A percentile compares a stretch with the other conserved stretches of the same genome.
Conservation (phyloP, 495 filamentous ascomycete genomes). For the Filosporella fistucella region DNA sequence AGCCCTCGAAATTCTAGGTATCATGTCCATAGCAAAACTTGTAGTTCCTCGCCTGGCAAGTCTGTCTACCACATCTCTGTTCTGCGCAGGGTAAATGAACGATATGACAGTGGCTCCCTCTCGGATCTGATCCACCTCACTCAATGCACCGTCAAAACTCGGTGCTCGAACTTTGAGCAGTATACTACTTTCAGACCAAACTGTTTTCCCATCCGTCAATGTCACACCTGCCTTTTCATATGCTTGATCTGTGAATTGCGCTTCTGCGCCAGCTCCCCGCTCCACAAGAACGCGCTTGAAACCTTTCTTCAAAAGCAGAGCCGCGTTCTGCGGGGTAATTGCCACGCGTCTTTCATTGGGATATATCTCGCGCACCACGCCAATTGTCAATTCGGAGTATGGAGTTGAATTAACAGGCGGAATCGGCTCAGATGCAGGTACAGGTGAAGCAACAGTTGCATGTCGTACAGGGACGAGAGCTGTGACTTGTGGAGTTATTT, state of each 20-base stretch:
- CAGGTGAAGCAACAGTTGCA: conserved; percentile 8
- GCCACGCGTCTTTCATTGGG: conserved; percentile 73
- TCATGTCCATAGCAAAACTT: conserved; percentile 79
- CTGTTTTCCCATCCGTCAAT: conserved; percentile 51
- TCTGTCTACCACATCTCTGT: conserved; percentile 61
- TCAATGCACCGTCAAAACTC: conserved; percentile 35
- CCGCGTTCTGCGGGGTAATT: conserved; percentile 74
- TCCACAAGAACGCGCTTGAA: conserved; percentile 70
- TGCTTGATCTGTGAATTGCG: conserved; percentile 65
- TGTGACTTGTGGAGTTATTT: conserved; percentile 9
- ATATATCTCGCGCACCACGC: conserved; percentile 66
- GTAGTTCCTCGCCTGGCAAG: conserved; percentile 60
- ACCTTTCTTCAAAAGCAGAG: conserved; percentile 72
- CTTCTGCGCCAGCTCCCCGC: conserved; percentile 65
- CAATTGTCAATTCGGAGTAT: conserved; percentile 63
- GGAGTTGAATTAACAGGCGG: conserved; percentile 45
- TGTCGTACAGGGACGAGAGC: conserved; percentile 12
- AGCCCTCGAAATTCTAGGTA: conserved; percentile 77
- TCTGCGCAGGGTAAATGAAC: conserved; percentile 71
- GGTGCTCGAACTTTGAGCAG: conserved; percentile 75
- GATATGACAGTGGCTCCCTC: conserved; percentile 67
- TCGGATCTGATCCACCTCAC: conserved; percentile 56
- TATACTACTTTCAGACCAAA: conserved; percentile 70
- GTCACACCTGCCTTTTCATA: conserved; percentile 71
- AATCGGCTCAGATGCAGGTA: conserved; percentile 7